Conservation (phyloP, 345 rosid species). For the Lagerstroemia speciosa region DNA sequence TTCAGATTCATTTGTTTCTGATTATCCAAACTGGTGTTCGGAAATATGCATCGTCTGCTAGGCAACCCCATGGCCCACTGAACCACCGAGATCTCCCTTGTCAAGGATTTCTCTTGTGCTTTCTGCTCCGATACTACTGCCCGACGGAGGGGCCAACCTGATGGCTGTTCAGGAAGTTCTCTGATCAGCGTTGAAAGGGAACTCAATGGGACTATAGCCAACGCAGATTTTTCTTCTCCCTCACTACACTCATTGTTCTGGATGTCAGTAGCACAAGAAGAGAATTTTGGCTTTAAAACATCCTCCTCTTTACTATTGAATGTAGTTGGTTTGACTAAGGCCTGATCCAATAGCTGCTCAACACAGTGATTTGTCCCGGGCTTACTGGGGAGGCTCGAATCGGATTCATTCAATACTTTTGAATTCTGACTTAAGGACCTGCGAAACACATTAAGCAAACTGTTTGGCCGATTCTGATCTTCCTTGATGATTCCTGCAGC, state of each 20-base stretch:
- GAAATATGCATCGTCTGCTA: slow-evolving; percentile 27
- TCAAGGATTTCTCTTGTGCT: slow-evolving; percentile 25
- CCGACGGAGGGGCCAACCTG: slow-evolving; percentile 81
- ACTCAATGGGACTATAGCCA: slow-evolving; percentile 48
- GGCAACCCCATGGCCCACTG: slow-evolving; percentile 65
- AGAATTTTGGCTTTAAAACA: slow-evolving; percentile 31
- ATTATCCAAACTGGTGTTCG: slow-evolving; percentile 27
- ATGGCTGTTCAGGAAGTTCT: slow-evolving; percentile 47
- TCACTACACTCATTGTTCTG: slow-evolving; percentile 13
- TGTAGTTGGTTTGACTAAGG: slow-evolving; percentile 10
- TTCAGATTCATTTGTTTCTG: slow-evolving; percentile 19
- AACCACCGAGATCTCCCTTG: slow-evolving; percentile 54
- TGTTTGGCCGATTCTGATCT: slow-evolving; percentile 26
- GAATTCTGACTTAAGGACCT: slow-evolving; percentile 38
- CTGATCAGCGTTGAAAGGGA: slow-evolving; percentile 32
- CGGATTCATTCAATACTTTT: slow-evolving; percentile 35
- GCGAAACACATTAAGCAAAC: slow-evolving; percentile 50
- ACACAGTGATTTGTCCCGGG: slow-evolving; percentile 11
- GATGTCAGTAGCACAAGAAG: slow-evolving; percentile 42
- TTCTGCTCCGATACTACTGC: slow-evolving; percentile 22
- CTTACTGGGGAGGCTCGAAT: slow-evolving; percentile 14
- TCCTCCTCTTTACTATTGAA: slow-evolving; percentile 18
- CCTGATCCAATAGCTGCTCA: slow-evolving; percentile 34
- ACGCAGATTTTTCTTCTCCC: slow-evolving; percentile 26
- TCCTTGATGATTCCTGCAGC: slow-evolving; percentile 31